Conservation (phyloP, 129 eudicot genomes). For the Chrysanthemum seticuspe region DNA sequence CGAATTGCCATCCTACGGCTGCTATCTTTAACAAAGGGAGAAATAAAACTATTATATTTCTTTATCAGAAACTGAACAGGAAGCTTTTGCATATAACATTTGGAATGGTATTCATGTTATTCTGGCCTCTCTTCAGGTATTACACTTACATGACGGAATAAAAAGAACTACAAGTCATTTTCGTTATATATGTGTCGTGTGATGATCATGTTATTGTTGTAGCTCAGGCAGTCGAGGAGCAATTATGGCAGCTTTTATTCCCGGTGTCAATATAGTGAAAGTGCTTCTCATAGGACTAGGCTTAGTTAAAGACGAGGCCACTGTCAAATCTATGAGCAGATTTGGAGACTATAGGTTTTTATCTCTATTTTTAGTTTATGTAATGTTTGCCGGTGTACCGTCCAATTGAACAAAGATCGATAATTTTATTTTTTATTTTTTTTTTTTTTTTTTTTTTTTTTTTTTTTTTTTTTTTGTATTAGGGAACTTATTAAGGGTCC, state of each 20-base stretch:
- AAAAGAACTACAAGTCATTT: neutral
- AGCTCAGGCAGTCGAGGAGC: constrained; percentile 1
- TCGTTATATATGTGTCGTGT: neutral
- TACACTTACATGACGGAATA: neutral
- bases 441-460: constrained; percentile 24
- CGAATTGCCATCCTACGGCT: too few species aligned
- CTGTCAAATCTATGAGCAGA: constrained; percentile 12
- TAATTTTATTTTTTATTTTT: neutral
- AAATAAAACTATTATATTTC: too few species aligned
- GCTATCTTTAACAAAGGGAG: too few species aligned
- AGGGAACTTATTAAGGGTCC: constrained; percentile 81
- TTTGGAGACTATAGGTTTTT: neutral
- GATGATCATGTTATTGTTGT: neutral
- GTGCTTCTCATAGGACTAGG: constrained; percentile 7
- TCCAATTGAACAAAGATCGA: neutral
- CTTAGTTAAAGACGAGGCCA: neutral
- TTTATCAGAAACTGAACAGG: constrained; percentile 67
- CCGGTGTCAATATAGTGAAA: constrained; percentile 7
- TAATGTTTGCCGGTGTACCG: neutral
- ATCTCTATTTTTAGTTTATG: neutral
- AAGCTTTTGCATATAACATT: constrained; percentile 71
- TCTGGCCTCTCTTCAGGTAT: constrained; percentile 95
- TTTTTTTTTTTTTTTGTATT: constrained; percentile 29
- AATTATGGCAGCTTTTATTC: constrained; percentile 6
- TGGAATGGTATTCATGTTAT: constrained; percentile 80